Percentiles rank a stretch among this genome's conserved stretches.
Conservation (phyloP, 768 basidiomycete species). For the Suillus ampliporus region DNA sequence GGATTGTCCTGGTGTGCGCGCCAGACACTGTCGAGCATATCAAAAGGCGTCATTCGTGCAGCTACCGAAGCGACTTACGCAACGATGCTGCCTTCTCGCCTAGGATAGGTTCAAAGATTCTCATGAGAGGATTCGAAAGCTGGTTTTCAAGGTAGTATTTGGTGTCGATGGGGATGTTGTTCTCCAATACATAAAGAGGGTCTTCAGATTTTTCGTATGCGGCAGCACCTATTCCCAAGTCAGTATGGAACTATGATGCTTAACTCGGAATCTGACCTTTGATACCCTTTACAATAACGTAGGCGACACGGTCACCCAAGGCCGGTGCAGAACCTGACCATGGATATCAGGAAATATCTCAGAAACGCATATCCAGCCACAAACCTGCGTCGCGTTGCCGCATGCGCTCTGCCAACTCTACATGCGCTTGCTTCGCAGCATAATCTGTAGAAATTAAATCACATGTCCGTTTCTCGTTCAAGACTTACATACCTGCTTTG, state of each 20-base stretch:
- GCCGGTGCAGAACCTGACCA: conserved; percentile 87
- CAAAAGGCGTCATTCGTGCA: conserved; percentile 15
- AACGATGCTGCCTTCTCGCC: conserved; percentile 89
- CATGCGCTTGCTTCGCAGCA: conserved; percentile 93
- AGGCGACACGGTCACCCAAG: conserved; percentile 98
- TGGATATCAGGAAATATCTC: background rate
- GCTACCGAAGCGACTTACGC: conserved; percentile 51
- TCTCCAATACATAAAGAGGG: conserved; percentile 95
- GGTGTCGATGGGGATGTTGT: conserved; percentile 97
- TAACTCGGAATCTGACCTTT: conserved; percentile 63
- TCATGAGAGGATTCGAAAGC: conserved; percentile 93
- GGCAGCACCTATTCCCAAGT: conserved; percentile 73
- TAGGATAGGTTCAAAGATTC: conserved; percentile 97
- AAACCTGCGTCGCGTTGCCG: conserved; percentile 90
- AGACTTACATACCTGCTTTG: conserved; percentile 66
- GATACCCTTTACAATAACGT: conserved; percentile 96
- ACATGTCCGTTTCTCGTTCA: background rate
- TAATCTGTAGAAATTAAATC: conserved; percentile 64
- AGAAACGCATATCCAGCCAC: conserved; percentile 17
- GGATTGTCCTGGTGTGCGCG: conserved; percentile 93
- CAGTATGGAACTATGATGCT: background rate
- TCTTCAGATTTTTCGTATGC: conserved; percentile 99
- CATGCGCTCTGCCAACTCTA: conserved; percentile 95
- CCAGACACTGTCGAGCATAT: conserved; percentile 73
- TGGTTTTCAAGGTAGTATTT: conserved; percentile 99